Evolutionary conservation across 2,329 filamentous ascomycete genomes (phyloP).

Genomic region (Xylaria sp.): DNA sequence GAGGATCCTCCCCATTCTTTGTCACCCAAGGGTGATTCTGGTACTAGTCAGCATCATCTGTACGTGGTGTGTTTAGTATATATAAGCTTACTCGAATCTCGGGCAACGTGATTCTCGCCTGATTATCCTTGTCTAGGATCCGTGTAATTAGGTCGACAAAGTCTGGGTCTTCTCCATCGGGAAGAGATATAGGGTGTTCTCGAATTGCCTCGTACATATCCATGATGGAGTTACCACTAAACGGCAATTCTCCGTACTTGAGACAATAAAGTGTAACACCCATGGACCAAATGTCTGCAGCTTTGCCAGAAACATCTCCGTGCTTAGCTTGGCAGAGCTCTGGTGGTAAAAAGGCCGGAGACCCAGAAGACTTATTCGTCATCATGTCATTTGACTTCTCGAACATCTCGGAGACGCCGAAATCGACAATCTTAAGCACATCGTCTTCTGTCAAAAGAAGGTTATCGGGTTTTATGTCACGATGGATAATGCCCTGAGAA

Average conservation of each 20-base stretch:
- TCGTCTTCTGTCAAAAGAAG: constrained; percentile 89
- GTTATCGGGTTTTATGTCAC: constrained; percentile 98
- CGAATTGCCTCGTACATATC: constrained; percentile 93
- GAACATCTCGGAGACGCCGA: constrained; percentile 99
- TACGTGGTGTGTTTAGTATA: not conserved
- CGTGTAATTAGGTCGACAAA: constrained; percentile 79
- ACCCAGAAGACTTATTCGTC: constrained; percentile 92
- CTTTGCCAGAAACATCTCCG: constrained; percentile 85
- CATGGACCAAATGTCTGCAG: constrained; percentile 99
- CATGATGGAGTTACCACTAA: constrained; percentile 79
- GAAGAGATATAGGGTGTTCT: constrained; percentile 71
- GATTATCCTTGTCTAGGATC: constrained; percentile 86
- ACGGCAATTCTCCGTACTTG: constrained; percentile 87
- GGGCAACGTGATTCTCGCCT: constrained; percentile 83
- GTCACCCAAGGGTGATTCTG: constrained; percentile 96
- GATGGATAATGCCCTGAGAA: constrained; percentile 91
- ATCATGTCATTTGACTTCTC: constrained; percentile 86
- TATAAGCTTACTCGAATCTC: constrained; percentile 75
- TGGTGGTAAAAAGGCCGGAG: constrained; percentile 92
- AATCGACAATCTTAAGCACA: constrained; percentile 96
- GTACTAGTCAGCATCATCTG: constrained; percentile 38
- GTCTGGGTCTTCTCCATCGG: constrained; percentile 69
- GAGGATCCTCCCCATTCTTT: constrained; percentile 76
- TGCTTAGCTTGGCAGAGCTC: constrained; percentile 90
- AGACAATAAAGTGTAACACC: constrained; percentile 94